phyloP scores from a whole-genome alignment of 768 basidiomycete genomes.

The Tylopilus sp. region DNA sequence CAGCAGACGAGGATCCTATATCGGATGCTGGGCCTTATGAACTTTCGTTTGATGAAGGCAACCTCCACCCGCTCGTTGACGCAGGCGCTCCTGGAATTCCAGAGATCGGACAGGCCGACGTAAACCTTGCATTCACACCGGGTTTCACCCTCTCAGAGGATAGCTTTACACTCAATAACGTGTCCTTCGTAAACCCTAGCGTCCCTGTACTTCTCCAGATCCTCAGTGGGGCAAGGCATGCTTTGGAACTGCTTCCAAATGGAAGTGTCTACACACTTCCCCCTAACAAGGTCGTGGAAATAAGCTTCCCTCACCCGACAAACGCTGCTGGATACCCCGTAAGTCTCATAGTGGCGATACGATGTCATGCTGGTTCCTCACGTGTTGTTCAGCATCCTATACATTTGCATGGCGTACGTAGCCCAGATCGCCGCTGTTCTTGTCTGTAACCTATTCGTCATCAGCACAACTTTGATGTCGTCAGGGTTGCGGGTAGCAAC shows the following conservation, averaged over 20 bases:
- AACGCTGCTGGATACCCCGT: slow-evolving; percentile 28
- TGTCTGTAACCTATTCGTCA: not conserved
- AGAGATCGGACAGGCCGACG: slow-evolving; percentile 1
- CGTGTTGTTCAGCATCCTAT: slow-evolving; percentile 30
- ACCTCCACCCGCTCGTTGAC: not conserved
- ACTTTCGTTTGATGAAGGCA: not conserved
- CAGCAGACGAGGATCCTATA: not conserved
- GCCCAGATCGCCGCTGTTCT: not conserved
- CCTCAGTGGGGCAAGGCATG: slow-evolving; percentile 44
- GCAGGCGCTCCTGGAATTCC: not conserved
- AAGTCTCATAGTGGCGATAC: slow-evolving; percentile 5
- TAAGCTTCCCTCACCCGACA: slow-evolving; percentile 39
- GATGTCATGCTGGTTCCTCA: not conserved
- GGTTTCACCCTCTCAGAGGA: not conserved
- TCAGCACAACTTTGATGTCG: slow-evolving; percentile 35
- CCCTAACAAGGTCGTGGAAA: slow-evolving; percentile 41
- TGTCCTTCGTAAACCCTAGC: slow-evolving; percentile 25
- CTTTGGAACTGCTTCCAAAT: slow-evolving; percentile 43
- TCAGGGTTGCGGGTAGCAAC: slow-evolving; percentile 27
- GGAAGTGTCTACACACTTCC: slow-evolving; percentile 28
- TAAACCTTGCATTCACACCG: not conserved
- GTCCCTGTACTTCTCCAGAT: slow-evolving; percentile 9
- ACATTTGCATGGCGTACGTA: slow-evolving; percentile 39
- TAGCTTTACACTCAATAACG: not conserved
- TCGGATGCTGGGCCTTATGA: not conserved